Percentiles rank a stretch among this genome's conserved stretches.
These are phyloP conservation scores for Linaria vulgaris DNA, from an alignment of 257 asterid genomes.

Conservation along the genomic window DNA sequence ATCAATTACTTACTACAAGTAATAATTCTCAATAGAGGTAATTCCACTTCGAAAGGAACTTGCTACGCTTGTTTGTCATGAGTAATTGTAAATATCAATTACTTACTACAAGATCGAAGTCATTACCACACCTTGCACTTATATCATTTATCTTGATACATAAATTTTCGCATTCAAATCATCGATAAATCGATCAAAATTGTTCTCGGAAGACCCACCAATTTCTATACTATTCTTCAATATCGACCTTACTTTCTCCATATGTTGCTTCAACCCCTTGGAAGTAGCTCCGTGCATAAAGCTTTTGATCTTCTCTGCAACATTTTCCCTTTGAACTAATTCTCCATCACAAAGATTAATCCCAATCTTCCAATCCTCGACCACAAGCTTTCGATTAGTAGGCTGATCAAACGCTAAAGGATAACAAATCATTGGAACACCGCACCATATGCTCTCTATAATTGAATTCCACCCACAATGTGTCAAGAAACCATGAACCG, in stretches of 20 bases:
- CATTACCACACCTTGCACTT: no score
- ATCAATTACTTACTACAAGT: no score
- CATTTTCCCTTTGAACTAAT: slow-evolving; percentile 9
- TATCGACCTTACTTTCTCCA: background rate
- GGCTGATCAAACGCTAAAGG: slow-evolving; percentile 32
- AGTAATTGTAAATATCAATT: no score
- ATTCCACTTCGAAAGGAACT: no score
- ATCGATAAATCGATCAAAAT: slow-evolving; percentile 1
- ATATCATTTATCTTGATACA: no score
- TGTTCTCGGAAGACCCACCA: slow-evolving; percentile 17
- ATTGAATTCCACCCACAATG: slow-evolving; percentile 55
- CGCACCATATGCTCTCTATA: slow-evolving; percentile 16
- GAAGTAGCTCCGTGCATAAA: slow-evolving; percentile 5
- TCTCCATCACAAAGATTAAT: slow-evolving; percentile 17
- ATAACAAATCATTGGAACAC: slow-evolving; percentile 37
- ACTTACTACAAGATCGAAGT: no score
- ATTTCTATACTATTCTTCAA: background rate
- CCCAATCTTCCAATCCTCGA: slow-evolving; percentile 26
- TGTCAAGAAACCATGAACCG: slow-evolving; percentile 40
- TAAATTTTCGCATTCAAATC: background rate
- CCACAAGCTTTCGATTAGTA: slow-evolving; percentile 30
- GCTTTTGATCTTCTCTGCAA: slow-evolving; percentile 20
- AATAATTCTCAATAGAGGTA: no score
- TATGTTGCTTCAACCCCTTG: slow-evolving; percentile 5
- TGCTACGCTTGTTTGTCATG: no score